Evolutionary conservation across 2,329 filamentous ascomycete species (phyloP).

Genomic region (Pseudogymnoascus sp.): DNA sequence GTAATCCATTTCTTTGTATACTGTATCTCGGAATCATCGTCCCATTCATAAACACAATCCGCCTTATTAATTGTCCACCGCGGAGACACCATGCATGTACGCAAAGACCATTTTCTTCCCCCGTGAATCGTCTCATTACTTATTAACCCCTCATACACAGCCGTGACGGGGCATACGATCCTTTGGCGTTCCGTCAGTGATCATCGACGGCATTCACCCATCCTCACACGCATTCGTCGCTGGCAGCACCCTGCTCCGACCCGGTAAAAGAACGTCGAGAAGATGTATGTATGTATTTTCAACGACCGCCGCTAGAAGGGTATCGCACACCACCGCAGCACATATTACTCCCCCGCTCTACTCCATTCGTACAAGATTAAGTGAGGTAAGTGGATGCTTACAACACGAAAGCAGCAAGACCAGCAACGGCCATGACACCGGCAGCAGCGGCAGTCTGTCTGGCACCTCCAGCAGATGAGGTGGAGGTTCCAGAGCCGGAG

Average conservation of each 20-base stretch:
- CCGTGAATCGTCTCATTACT: background rate
- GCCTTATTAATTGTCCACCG: background rate
- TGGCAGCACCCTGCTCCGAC: background rate
- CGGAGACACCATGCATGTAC: background rate
- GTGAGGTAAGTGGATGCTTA: background rate
- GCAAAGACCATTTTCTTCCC: background rate
- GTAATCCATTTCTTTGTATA: constrained; percentile 1
- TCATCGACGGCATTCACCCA: background rate
- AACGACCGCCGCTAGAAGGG: background rate
- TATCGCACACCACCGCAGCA: background rate
- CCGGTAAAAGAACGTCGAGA: constrained; percentile 2
- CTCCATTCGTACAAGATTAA: background rate
- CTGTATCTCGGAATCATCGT: background rate
- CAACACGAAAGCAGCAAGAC: constrained; percentile 9
- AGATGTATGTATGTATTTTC: background rate
- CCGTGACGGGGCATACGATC: background rate
- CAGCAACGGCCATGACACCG: constrained; percentile 5
- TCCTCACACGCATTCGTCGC: background rate
- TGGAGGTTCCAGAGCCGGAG: constrained; percentile 12
- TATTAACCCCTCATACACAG: constrained; percentile 1
- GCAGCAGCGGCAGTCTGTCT: constrained; percentile 3
- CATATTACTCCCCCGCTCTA: background rate
- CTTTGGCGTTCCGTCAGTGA: background rate
- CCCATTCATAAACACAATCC: background rate
- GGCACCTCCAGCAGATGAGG: constrained; percentile 10